Base-by-base conservation (phyloP, 139 green algal genomes). In the Chlamydomonas sp. region DNA sequence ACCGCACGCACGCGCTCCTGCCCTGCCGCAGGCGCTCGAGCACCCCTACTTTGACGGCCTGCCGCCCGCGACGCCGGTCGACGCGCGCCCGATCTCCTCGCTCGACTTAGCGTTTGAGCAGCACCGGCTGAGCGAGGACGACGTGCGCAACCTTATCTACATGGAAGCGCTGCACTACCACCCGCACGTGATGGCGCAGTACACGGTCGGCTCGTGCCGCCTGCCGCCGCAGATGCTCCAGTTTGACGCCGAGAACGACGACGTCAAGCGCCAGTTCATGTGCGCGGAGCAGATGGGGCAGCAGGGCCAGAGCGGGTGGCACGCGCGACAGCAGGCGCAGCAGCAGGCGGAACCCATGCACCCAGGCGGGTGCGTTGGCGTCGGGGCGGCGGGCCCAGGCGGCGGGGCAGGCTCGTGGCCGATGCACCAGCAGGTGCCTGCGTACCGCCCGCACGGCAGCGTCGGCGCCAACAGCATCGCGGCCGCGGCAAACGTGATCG, bases 101-200 rank as follows among this genome's bases (percentile, higher is more conserved):
- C 71, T 96, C 33, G 87, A 94, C 37, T 99, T 97, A 81, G 92
- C 96, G 71, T 99, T 99, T 82, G 95, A 99, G 77, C 80, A 84
- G 43, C 85, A 87, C 67, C 94, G 96, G 80, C 79, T 99, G 68
- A 84, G 65, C 33, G 86, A 92, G 67, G 87, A 96, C 35, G 95
- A 99, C 76, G 92, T 95, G 67, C 85, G 95, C 4, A 88, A 97
- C 35, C 85, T 99, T 37, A 97, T 99, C 48, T 99, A 99, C 85
- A 65, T 88, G 0, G 95, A 99, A 83, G 59, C 29, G 26, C 5
- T 66, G 26, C 39, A 66, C 5, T 66, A 66, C 29, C 59, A 66
- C 59, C 59, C 59, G 13, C 5, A 66, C 4, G 20, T 66, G 26
- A 30, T 36, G 33, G 4, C 10, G 13, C 59, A 43, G 16, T 66